Evolutionary conservation across 257 asterid genomes (phyloP).

Genomic region (Fraxinus quadrangulata): DNA sequence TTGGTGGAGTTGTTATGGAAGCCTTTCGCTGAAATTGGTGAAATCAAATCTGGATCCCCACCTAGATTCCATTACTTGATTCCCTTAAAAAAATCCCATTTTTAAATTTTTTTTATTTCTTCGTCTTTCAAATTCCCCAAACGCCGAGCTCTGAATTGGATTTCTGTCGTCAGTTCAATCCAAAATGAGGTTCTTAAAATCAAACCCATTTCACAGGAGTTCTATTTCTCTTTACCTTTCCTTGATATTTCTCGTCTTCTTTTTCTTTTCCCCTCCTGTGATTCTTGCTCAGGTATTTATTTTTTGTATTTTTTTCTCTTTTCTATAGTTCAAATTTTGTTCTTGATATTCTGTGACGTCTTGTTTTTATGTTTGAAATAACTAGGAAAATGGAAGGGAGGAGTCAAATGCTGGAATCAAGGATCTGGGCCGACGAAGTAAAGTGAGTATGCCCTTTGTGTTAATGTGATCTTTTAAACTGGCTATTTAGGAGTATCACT

Average conservation of each 20-base stretch:
- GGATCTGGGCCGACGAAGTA: constrained; percentile 78
- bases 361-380: not conserved
- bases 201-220: constrained; percentile 13
- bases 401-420: constrained; percentile 35
- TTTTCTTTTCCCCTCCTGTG: constrained; percentile 14
- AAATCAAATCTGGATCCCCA: not conserved
- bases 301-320: not conserved
- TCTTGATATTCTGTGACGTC: constrained; percentile 17
- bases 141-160: not conserved
- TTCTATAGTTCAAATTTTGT: not conserved
- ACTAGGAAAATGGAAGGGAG: constrained; percentile 49
- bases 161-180: not conserved
- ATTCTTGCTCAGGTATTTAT: constrained; percentile 34
- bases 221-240: constrained; percentile 19
- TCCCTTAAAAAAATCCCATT: not conserved
- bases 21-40: constrained; percentile 3
- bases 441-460: constrained; percentile 43
- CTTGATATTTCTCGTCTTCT: constrained; percentile 25
- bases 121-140: not conserved
- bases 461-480: not conserved
- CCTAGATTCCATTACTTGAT: not conserved
- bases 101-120: no score
- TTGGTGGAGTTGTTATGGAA: not conserved
- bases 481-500: not conserved
- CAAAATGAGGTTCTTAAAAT: not conserved